Conservation (phyloP, 441 rosid genomes). For the Euphorbia celastroides region DNA sequence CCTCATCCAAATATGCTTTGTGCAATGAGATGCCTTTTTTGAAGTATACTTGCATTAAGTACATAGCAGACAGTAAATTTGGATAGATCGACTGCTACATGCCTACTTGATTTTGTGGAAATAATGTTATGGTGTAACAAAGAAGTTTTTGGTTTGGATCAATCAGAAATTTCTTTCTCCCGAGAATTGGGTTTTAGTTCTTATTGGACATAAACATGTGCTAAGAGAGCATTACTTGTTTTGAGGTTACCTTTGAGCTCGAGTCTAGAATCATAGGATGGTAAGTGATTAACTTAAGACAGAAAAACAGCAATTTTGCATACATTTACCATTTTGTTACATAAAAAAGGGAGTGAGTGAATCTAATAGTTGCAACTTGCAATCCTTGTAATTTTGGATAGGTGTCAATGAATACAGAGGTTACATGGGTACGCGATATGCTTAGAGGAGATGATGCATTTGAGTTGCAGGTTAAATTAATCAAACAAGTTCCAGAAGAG, state of each 20-base stretch:
- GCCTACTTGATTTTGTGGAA: not conserved
- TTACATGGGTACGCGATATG: slow-evolving; percentile 74
- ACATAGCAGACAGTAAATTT: not conserved
- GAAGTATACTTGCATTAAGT: too few relatives aligned
- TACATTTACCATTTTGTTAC: not conserved
- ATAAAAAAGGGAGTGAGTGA: not conserved
- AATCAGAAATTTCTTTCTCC: not conserved
- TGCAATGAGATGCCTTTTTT: too few relatives aligned
- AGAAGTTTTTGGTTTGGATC: not conserved
- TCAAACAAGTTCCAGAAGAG: slow-evolving; percentile 84
- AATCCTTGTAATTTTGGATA: slow-evolving; percentile 12
- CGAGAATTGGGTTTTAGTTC: not conserved
- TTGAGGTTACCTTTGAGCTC: not conserved
- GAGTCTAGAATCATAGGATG: not conserved
- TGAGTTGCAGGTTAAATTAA: slow-evolving; percentile 80
- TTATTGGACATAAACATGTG: not conserved
- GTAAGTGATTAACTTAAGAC: not conserved
- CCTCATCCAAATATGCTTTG: too few relatives aligned
- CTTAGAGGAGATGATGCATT: slow-evolving; percentile 85
- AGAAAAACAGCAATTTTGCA: not conserved
- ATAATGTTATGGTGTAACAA: not conserved
- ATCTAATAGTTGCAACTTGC: not conserved
- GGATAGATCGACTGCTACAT: not conserved
- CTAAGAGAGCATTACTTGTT: not conserved
- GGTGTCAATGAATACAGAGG: slow-evolving; percentile 98